Conservation (phyloP, 495 filamentous ascomycete genomes). For the Penicillium pancosmium region DNA sequence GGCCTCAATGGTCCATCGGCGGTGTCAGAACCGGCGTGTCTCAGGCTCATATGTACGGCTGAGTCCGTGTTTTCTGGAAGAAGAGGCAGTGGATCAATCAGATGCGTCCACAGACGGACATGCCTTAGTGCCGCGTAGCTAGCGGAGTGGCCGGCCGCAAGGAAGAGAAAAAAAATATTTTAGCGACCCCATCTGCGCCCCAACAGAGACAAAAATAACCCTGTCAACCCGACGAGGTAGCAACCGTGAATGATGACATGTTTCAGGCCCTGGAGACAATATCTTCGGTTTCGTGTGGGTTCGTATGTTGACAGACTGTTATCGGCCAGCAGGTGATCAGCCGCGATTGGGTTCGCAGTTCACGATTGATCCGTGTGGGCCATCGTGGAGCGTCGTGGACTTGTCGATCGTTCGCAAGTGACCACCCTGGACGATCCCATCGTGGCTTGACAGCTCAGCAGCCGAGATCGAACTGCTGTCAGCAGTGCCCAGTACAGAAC, state of each 20-base stretch:
- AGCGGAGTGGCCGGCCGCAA: conserved; percentile 3
- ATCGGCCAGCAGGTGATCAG: neutral
- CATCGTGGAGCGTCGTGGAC: neutral
- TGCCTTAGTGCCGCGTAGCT: conserved; percentile 23
- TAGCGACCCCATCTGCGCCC: neutral
- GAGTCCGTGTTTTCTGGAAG: conserved; percentile 20
- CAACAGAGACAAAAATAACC: conserved; percentile 3
- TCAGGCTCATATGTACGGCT: conserved; percentile 22
- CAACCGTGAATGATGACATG: neutral
- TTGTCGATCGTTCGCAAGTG: neutral
- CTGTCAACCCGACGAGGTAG: neutral
- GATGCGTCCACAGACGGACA: conserved; percentile 22
- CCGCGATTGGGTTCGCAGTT: neutral
- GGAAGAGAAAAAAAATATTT: neutral
- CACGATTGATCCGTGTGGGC: neutral
- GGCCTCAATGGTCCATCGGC: conserved; percentile 15
- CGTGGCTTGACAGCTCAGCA: conserved; percentile 15
- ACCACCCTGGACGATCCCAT: conserved; percentile 3
- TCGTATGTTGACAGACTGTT: neutral
- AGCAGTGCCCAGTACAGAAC: neutral
- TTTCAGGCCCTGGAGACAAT: neutral
- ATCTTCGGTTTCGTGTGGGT: neutral
- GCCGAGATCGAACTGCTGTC: conserved; percentile 8
- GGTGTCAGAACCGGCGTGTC: conserved; percentile 24
- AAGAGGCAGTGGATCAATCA: conserved; percentile 29